Percentiles rank a stretch among this genome's conserved stretches.
phyloP scores from a whole-genome alignment of 1,284 basidiomycete species.

The Cerrena zonata region DNA sequence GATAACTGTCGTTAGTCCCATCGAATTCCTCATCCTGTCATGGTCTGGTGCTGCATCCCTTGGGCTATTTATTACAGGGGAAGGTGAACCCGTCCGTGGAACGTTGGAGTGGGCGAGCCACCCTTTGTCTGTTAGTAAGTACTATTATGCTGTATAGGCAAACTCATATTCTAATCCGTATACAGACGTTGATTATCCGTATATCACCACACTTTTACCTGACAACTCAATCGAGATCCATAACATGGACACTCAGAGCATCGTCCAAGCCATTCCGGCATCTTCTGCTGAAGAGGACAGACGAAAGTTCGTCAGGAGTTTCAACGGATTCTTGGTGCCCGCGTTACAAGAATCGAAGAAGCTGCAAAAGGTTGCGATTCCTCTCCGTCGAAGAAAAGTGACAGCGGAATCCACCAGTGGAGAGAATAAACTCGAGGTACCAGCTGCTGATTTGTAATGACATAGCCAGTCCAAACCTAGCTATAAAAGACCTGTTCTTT shows the following conservation, averaged over 20 bases:
- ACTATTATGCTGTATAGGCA: neutral
- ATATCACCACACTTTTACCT: conserved; percentile 71
- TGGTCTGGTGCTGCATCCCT: conserved; percentile 73
- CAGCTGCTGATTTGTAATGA: too few species aligned
- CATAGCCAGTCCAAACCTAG: too few species aligned
- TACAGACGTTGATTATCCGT: conserved; percentile 76
- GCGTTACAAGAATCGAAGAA: conserved; percentile 54
- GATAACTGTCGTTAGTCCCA: conserved; percentile 67
- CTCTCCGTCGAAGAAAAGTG: too few species aligned
- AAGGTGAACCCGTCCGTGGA: conserved; percentile 83
- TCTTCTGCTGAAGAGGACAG: conserved; percentile 29
- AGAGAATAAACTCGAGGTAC: too few species aligned
- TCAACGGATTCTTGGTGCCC: conserved; percentile 56
- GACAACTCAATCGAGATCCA: conserved; percentile 80
- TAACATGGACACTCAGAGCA: conserved; percentile 66
- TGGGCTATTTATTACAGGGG: conserved; percentile 78
- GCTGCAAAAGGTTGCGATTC: conserved; percentile 31
- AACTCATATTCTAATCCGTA: conserved; percentile 4
- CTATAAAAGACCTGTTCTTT: too few species aligned
- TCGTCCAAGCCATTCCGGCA: conserved; percentile 66
- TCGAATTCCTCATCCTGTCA: conserved; percentile 76
- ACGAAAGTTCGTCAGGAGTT: conserved; percentile 37
- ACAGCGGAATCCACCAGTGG: too few species aligned
- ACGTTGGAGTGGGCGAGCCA: conserved; percentile 81
- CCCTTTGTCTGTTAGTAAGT: conserved; percentile 73